phyloP scores from a whole-genome alignment of 345 rosid genomes.

The Nephelium lappaceum region DNA sequence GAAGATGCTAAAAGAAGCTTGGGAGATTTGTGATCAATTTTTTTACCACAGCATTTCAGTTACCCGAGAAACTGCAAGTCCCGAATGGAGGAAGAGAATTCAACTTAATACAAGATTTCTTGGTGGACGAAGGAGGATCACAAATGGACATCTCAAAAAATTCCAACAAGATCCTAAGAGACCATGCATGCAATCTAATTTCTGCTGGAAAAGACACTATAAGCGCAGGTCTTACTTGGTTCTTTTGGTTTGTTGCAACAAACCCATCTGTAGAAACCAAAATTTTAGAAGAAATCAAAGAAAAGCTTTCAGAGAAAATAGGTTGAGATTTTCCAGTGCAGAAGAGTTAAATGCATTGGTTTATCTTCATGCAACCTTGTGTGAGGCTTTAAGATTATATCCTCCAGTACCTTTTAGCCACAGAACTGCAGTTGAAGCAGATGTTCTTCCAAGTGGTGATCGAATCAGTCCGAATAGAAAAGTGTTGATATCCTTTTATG shows the following conservation, averaged over 20 bases:
- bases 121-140: slow-evolving; percentile 10
- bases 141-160: not conserved
- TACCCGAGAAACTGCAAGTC: slow-evolving; percentile 10
- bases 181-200: slow-evolving; percentile 28
- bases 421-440: slow-evolving; percentile 18
- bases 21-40: slow-evolving; percentile 18
- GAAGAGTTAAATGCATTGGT: slow-evolving; percentile 17
- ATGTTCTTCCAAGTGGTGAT: slow-evolving; percentile 36
- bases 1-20: slow-evolving; percentile 21
- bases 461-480: not conserved
- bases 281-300: slow-evolving; percentile 29
- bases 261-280: slow-evolving; percentile 35
- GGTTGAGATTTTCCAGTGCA: no score
- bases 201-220: slow-evolving; percentile 50
- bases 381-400: slow-evolving; percentile 29
- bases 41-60: slow-evolving; percentile 15
- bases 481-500: slow-evolving; percentile 21
- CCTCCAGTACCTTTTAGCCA: slow-evolving; percentile 30
- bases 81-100: not conserved
- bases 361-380: slow-evolving; percentile 32
- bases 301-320: not conserved
- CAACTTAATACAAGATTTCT: slow-evolving; percentile 26
- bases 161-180: slow-evolving; percentile 24
- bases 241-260: slow-evolving; percentile 41
- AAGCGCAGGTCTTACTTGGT: slow-evolving; percentile 39